Base-by-base conservation (phyloP, 2,329 filamentous ascomycete genomes). In the Apiospora kogelbergensis region DNA sequence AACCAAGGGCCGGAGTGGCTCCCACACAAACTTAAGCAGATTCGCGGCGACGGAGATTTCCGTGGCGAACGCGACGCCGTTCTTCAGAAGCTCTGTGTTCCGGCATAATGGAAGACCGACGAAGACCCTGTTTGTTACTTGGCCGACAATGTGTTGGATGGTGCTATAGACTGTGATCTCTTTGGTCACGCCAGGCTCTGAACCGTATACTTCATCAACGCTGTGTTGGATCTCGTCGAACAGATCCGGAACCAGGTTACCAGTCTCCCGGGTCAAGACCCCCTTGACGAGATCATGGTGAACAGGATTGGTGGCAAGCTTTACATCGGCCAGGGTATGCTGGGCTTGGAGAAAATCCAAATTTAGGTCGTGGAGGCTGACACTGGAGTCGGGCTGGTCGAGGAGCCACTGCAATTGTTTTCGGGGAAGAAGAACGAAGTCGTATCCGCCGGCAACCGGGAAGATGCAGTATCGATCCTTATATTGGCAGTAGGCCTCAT, bases 41-140 rank as follows among this genome's bases (percentile, higher is more conserved):
- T 67, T 69, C 1, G 73, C 69, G 7, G 67, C 45, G 57, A 75
- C 33, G 13, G 76, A 74, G 5, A 78, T 63, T 41, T 74, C 75
- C 45, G 72, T 70, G 26, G 74, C 74, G 67, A 74, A 79, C 3
- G 73, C 71, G 66, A 75, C 70, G 45, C 71, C 73, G 3, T 71
- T 67, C 20, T 74, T 69, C n/a, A 78, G 70, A n/a, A 77, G 71
- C 0, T 69, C 71, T 17, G 17, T 17, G 15, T 67, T 33, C 13
- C 78, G 75, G 65, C 77, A 79, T 6, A 74, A 65, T 2, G 75
- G 74, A 10, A 71, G 69, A 6, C 78, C 78, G 57, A 80, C 70
- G 53, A 79, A 77, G 68, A 77, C 74, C 64, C 77, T 72, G 72
- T 77, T 78, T n/a, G 77, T 77, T 13, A 74, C 73, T 24, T 70